phyloP scores from a whole-genome alignment of 352 stramenopile species.

The Phytopythium ostracodes region DNA sequence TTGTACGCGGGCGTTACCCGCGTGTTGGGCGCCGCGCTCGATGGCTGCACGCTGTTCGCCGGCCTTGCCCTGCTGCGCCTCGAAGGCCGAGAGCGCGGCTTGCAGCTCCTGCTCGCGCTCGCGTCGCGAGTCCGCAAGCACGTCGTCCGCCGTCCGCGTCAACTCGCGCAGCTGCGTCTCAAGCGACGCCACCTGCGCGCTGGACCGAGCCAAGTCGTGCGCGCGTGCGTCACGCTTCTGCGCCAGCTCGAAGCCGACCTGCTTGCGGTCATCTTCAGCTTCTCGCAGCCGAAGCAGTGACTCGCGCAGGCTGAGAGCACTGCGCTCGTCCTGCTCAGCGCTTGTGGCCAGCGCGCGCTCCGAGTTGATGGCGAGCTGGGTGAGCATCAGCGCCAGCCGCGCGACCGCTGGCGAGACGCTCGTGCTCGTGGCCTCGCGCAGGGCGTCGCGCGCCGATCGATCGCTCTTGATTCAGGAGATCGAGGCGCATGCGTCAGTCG shows the following conservation, averaged over 20 bases:
- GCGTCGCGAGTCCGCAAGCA: constrained; percentile 25
- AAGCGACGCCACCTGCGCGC: constrained; percentile 28
- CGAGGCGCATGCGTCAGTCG: not conserved
- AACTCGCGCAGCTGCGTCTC: constrained; percentile 45
- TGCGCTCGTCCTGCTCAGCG: constrained; percentile 50
- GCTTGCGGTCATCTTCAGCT: constrained; percentile 52
- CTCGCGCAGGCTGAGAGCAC: constrained; percentile 29
- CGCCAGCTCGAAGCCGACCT: constrained; percentile 56
- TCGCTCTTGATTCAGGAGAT: constrained; percentile 23
- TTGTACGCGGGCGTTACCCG: constrained; percentile 37
- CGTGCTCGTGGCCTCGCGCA: constrained; percentile 34
- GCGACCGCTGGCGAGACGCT: constrained; percentile 33
- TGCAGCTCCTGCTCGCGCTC: constrained; percentile 45
- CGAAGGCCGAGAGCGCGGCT: constrained; percentile 29
- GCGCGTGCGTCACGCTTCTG: constrained; percentile 29
- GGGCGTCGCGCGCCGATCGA: constrained; percentile 27
- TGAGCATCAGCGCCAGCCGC: constrained; percentile 29
- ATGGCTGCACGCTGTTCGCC: constrained; percentile 31
- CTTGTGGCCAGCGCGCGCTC: constrained; percentile 39
- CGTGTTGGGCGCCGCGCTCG: constrained; percentile 20
- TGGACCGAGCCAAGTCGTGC: constrained; percentile 24
- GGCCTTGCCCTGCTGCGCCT: constrained; percentile 27
- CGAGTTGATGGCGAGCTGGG: constrained; percentile 35
- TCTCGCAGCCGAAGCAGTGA: constrained; percentile 55
- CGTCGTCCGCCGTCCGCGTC: constrained; percentile 30